Evolutionary conservation across 164 flowering plant species (phyloP).

Genomic region (Berberis thunbergii): DNA sequence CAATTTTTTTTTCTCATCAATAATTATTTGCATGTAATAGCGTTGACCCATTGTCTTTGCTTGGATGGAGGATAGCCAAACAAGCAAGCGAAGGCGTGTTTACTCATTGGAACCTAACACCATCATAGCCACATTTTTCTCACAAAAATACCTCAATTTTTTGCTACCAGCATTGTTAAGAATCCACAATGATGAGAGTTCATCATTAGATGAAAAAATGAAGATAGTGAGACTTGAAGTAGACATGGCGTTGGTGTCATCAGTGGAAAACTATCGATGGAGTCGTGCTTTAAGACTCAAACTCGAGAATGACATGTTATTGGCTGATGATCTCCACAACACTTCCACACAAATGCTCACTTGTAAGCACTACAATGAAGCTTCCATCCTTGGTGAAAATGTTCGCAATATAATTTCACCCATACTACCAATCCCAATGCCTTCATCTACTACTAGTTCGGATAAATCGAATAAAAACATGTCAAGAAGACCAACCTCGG

Average conservation of each 20-base stretch:
- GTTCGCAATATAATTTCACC: neutral
- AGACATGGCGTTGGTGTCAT: conserved; percentile 28
- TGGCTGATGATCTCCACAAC: neutral
- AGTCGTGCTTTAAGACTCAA: conserved; percentile 23
- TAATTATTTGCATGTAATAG: no score
- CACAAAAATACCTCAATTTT: conserved; percentile 19
- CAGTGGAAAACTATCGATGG: conserved; percentile 23
- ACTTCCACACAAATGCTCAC: neutral
- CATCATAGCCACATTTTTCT: conserved; percentile 4
- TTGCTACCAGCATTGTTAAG: conserved; percentile 18
- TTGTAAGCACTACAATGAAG: neutral
- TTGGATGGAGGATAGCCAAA: conserved; percentile 12
- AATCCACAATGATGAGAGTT: conserved; percentile 1
- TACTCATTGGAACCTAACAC: conserved; percentile 17
- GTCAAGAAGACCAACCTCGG: neutral
- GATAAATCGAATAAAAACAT: neutral
- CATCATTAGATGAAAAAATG: neutral
- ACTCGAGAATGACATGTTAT: conserved; percentile 11
- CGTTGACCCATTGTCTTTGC: neutral
- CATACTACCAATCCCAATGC: conserved; percentile 6
- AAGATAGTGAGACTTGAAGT: conserved; percentile 24
- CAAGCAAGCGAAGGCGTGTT: conserved; percentile 17
- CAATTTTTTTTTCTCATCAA: no score
- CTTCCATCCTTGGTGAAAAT: neutral
- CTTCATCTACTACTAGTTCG: neutral